phyloP scores from a whole-genome alignment of 805 yeast species.

The Ogataea philodendri region DNA sequence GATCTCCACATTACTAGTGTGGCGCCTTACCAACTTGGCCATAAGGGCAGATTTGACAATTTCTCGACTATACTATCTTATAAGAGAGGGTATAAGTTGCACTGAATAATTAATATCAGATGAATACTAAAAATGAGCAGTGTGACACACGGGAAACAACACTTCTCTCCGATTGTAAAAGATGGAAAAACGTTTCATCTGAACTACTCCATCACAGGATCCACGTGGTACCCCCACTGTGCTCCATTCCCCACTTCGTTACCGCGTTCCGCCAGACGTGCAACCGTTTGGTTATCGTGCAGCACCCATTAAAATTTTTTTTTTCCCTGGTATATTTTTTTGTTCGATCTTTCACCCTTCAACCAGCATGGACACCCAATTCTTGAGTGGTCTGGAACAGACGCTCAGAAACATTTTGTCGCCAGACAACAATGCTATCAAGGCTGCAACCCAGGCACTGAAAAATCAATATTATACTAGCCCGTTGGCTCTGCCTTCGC shows the following conservation, averaged over 20 bases:
- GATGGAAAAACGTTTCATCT: too few species aligned
- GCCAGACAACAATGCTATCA: slow-evolving; percentile 80
- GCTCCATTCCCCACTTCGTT: background rate
- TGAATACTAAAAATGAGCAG: too few species aligned
- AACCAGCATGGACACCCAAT: slow-evolving; percentile 63
- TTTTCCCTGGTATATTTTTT: slow-evolving; percentile 4
- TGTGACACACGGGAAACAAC: too few species aligned
- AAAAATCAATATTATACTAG: slow-evolving; percentile 71
- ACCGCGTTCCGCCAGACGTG: background rate
- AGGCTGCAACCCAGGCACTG: slow-evolving; percentile 75
- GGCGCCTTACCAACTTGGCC: slow-evolving; percentile 38
- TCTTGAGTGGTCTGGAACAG: slow-evolving; percentile 67
- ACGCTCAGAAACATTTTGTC: slow-evolving; percentile 74
- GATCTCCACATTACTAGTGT: slow-evolving; percentile 38
- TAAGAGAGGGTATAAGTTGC: too few species aligned
- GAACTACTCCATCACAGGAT: too few species aligned
- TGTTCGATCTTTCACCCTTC: background rate
- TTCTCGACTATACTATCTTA: too few species aligned
- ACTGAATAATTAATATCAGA: too few species aligned
- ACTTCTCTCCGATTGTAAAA: too few species aligned
- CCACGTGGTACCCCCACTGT: background rate
- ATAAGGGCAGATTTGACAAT: slow-evolving; percentile 26
- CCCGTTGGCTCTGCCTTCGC: slow-evolving; percentile 72
- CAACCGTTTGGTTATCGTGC: slow-evolving; percentile 5
- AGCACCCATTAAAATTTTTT: slow-evolving; percentile 11